These are phyloP conservation scores for Grifola frondosa DNA, from an alignment of 1,284 basidiomycete genomes.

Conservation along the genomic window DNA sequence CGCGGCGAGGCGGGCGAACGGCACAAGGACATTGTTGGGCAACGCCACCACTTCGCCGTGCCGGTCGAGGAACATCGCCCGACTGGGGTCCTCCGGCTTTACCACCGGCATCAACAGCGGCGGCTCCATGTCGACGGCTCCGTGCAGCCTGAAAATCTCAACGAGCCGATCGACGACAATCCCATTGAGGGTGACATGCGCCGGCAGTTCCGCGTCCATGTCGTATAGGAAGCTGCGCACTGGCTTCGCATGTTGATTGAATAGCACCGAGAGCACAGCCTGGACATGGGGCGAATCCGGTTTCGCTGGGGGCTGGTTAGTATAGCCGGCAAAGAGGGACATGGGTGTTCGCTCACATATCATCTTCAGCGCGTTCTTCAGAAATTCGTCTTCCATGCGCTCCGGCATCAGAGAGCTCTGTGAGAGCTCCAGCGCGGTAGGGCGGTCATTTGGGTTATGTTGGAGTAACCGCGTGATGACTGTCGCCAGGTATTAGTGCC, in stretches of 20 bases:
- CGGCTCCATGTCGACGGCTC: slow-evolving; percentile 85
- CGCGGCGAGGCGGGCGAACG: slow-evolving; percentile 86
- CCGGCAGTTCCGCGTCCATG: slow-evolving; percentile 63
- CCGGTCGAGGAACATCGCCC: slow-evolving; percentile 77
- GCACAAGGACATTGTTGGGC: slow-evolving; percentile 75
- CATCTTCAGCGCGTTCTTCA: slow-evolving; percentile 75
- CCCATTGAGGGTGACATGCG: slow-evolving; percentile 73
- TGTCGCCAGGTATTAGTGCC: slow-evolving; percentile 25
- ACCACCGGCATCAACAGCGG: slow-evolving; percentile 79
- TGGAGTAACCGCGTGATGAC: slow-evolving; percentile 83
- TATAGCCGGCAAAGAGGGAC: not conserved
- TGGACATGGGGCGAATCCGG: slow-evolving; percentile 73
- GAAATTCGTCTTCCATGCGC: slow-evolving; percentile 80
- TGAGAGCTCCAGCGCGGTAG: slow-evolving; percentile 82
- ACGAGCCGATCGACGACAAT: slow-evolving; percentile 78
- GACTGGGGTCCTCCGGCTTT: slow-evolving; percentile 56
- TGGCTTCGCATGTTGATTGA: slow-evolving; percentile 66
- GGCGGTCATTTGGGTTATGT: slow-evolving; percentile 82
- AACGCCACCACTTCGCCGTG: slow-evolving; percentile 82
- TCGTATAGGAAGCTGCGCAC: slow-evolving; percentile 82
- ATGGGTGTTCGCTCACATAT: slow-evolving; percentile 55
- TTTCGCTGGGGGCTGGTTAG: slow-evolving; percentile 47
- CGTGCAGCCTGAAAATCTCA: slow-evolving; percentile 83
- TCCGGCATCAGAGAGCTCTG: slow-evolving; percentile 78
- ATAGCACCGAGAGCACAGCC: slow-evolving; percentile 67